Percentiles rank a stretch among this genome's conserved stretches.
Conservation (phyloP, 2,329 filamentous ascomycete species). For the Botrytis paeoniae region DNA sequence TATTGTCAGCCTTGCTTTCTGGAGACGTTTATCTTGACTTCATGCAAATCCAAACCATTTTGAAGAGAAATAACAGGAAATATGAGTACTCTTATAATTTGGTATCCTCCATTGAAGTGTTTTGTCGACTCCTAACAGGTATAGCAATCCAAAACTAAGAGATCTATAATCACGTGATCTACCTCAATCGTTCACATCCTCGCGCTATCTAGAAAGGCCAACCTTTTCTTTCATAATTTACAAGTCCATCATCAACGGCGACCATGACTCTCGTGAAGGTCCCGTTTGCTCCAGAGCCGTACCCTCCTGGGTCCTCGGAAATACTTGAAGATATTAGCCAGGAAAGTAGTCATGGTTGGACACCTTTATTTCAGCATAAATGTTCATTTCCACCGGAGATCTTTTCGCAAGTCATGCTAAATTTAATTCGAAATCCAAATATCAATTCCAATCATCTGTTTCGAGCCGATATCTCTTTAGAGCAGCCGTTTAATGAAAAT, state of each 20-base stretch:
- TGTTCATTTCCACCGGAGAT: conserved; percentile 62
- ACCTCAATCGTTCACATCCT: not conserved
- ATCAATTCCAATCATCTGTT: conserved; percentile 76
- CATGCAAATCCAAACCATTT: not conserved
- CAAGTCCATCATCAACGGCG: conserved; percentile 16
- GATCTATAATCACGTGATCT: not conserved
- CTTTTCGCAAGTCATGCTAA: conserved; percentile 67
- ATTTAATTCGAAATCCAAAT: conserved; percentile 76
- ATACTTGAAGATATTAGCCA: conserved; percentile 40
- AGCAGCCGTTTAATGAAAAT: conserved; percentile 42
- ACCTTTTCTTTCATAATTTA: not conserved
- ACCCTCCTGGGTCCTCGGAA: conserved; percentile 39
- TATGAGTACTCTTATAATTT: accelerated
- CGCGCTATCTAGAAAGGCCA: not conserved
- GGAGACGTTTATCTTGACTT: not conserved
- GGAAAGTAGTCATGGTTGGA: conserved; percentile 43
- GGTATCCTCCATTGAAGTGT: no score
- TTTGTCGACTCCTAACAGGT: not conserved
- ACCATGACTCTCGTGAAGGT: not conserved
- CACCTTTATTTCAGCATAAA: conserved; percentile 51
- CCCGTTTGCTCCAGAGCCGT: conserved; percentile 24
- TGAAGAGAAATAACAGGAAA: not conserved
- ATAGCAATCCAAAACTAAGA: not conserved
- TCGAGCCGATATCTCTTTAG: conserved; percentile 69
- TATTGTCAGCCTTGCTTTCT: not conserved